Conservation (phyloP, 495 filamentous ascomycete genomes). For the Xylaria curta region DNA sequence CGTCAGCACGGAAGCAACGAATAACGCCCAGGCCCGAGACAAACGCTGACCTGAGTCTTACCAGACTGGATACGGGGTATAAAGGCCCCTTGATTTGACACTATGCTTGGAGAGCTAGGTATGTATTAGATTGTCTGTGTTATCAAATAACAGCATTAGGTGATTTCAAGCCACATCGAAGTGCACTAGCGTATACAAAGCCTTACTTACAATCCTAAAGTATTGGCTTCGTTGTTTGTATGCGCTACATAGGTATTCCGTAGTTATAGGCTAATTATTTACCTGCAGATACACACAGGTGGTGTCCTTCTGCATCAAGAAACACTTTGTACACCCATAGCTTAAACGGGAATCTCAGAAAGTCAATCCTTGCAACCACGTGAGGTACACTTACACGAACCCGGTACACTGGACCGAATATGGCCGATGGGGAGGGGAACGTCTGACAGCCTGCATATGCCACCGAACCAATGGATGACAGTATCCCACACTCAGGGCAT, state of each 20-base stretch:
- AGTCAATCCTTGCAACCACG: conserved; percentile 11
- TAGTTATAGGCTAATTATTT: neutral
- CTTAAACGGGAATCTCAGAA: neutral
- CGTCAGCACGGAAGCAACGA: neutral
- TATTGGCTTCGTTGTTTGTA: no score
- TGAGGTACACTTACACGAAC: neutral
- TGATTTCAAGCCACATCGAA: no score
- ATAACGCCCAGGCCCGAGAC: neutral
- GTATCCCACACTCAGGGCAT: neutral
- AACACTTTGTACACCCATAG: neutral
- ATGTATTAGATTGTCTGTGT: neutral
- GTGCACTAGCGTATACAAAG: no score
- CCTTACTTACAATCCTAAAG: no score
- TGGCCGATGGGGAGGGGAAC: neutral
- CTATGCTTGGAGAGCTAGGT: neutral
- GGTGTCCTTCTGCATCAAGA: neutral
- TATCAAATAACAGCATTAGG: neutral
- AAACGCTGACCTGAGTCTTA: neutral
- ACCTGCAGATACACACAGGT: neutral
- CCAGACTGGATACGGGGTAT: neutral
- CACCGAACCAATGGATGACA: neutral
- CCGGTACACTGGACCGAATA: neutral
- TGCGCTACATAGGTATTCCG: no score
- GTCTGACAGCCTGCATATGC: conserved; percentile 8
- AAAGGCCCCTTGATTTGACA: neutral